A percentile compares a stretch with the other conserved stretches of the same genome.
These are phyloP conservation scores for Balamuthia mandrillaris DNA, from an alignment of 208 protist genomes.

Conservation along the genomic window DNA sequence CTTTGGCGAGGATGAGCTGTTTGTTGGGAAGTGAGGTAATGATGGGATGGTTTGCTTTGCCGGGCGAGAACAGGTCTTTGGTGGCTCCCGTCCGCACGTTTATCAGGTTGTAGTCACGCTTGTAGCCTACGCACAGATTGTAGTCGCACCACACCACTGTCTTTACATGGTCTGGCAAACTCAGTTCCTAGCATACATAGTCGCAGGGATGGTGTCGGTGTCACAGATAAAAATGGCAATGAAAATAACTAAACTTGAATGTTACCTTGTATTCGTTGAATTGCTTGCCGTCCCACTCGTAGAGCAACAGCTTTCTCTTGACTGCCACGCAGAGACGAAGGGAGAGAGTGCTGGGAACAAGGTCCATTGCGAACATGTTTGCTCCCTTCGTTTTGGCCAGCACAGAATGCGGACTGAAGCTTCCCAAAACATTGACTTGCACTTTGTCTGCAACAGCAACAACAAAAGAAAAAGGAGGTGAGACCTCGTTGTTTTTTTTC, in stretches of 20 bases:
- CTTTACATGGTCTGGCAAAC: constrained; percentile 9
- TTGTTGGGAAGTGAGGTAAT: constrained; percentile 28
- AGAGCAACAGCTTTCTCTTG: constrained; percentile 54
- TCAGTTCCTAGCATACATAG: constrained; percentile 22
- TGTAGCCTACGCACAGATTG: constrained; percentile 51
- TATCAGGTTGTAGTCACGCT: constrained; percentile 51
- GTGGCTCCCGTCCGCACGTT: constrained; percentile 24
- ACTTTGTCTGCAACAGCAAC: background rate
- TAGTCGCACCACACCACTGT: constrained; percentile 53
- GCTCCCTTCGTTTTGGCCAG: background rate
- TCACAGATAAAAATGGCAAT: constrained; percentile 11
- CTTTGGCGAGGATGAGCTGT: constrained; percentile 51
- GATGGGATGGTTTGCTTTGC: constrained; percentile 29
- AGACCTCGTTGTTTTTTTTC: background rate
- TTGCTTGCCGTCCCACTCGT: constrained; percentile 41
- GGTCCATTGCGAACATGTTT: constrained; percentile 21
- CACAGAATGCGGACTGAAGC: background rate
- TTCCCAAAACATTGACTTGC: background rate
- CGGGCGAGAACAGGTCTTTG: constrained; percentile 49
- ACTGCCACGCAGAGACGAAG: constrained; percentile 48
- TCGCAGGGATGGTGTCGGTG: constrained; percentile 16
- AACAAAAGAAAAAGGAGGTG: background rate
- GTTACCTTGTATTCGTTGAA: constrained; percentile 49
- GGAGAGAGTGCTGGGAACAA: background rate
- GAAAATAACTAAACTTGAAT: background rate